phyloP scores from a whole-genome alignment of 2,329 filamentous ascomycete genomes.

The Paraconiothyrium sp. region DNA sequence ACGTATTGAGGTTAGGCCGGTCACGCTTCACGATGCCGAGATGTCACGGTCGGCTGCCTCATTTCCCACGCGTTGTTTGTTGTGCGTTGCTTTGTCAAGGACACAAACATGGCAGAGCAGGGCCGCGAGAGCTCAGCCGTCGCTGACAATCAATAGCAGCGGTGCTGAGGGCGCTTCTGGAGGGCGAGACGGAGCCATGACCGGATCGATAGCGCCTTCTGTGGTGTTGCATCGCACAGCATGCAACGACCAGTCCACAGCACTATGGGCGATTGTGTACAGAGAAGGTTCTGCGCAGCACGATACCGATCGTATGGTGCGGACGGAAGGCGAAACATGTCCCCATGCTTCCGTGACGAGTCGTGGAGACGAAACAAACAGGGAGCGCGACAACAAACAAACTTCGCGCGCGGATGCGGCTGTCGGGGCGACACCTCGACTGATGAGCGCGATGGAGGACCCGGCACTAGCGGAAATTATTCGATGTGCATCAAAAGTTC shows the following conservation, averaged over 20 bases:
- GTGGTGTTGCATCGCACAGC: conserved; percentile 33
- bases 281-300: conserved; percentile 22
- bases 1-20: conserved; percentile 36
- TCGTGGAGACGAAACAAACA: conserved; percentile 33
- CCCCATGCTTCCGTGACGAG: conserved; percentile 30
- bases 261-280: conserved; percentile 23
- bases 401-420: conserved; percentile 23
- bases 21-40: conserved; percentile 35
- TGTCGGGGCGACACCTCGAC: conserved; percentile 19
- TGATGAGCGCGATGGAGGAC: conserved; percentile 5
- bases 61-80: conserved; percentile 54
- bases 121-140: conserved; percentile 15
- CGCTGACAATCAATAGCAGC: conserved; percentile 17
- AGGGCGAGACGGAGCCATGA: conserved; percentile 26
- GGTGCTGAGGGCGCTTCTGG: conserved; percentile 14
- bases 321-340: conserved; percentile 26
- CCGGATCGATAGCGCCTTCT: conserved; percentile 32
- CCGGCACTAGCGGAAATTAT: conserved; percentile 13
- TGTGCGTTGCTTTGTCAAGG: conserved; percentile 33
- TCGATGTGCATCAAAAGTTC: background rate
- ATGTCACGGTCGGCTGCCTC: conserved; percentile 35
- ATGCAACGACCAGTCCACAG: conserved; percentile 17
- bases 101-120: conserved; percentile 31
- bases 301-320: conserved; percentile 2
- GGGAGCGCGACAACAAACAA: conserved; percentile 17